Evolutionary conservation across 768 basidiomycete genomes (phyloP), one percentile per base, ranked within the genome.

Genomic region (Suillus paluster): DNA sequence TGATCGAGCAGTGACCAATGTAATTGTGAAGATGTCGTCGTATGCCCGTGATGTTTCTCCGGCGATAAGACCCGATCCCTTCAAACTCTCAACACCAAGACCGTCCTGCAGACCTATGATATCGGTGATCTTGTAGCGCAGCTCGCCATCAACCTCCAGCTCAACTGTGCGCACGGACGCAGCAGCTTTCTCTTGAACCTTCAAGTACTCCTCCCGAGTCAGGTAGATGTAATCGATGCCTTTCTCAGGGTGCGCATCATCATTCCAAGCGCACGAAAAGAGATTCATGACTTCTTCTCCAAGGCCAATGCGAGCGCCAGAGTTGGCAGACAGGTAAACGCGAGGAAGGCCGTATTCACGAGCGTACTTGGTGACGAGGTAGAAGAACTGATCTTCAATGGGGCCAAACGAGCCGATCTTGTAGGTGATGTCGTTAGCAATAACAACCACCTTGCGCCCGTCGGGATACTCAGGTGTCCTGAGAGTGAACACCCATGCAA

Each of bases 1-100:
- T 6, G 97, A 99, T 53, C 97, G 94, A 66, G 96, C 97, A 48
- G 95, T 97, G 66, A 99, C 97, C 70, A 99, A 87, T 11, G 97
- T 99, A 77, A 99, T 97, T 54, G 97, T 99, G 83, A 99, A 99
- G 73, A 99, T 98, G 73, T 99, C 97, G 70, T 99, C 97, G 77
- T 99, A 99, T 1, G 97, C 97, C 38, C 97, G 88, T 38, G 96
- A 97, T 0, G 97, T 99, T 76, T 97, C 97, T 50, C 97, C 97
- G 39, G 97, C 97, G 71, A 99, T 99, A 66, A 99, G 87, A 75
- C 97, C 97, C 30, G 97, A 99, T 48, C 97, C 97, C 75, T 83
- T 94, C 73, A 99, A 79, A 58, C 88, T 97, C 76, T 99, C 97
- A 30, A 99, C 97, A 70, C 97, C 97, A 19, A 99, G 85, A 61